These are phyloP conservation scores for Oryza glumipatula DNA, from an alignment of 176 grass and related monocot species.

Conservation along the genomic window DNA sequence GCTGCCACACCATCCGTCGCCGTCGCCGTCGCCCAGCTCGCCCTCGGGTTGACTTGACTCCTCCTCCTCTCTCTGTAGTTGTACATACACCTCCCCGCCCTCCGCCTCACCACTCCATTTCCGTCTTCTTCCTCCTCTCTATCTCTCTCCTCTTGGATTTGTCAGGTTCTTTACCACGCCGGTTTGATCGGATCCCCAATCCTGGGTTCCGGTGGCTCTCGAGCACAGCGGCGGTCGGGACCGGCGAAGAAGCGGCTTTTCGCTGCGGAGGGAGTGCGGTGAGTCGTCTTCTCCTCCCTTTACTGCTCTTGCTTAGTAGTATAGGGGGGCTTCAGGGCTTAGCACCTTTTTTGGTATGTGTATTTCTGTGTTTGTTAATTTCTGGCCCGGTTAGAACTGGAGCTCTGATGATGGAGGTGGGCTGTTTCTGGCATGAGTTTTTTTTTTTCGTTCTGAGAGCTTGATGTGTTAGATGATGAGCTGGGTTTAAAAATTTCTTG, in stretches of 20 bases:
- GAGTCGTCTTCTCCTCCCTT: conserved; percentile 26
- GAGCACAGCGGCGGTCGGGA: conserved; percentile 4
- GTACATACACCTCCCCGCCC: background rate
- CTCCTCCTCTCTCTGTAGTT: background rate
- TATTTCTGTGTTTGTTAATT: background rate
- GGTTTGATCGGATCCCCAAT: conserved; percentile 11
- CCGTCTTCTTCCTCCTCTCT: background rate
- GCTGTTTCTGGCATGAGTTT: too few relatives aligned
- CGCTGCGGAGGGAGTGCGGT: background rate
- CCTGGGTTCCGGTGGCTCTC: conserved; percentile 1
- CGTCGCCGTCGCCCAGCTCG: conserved; percentile 33
- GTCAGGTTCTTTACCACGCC: conserved; percentile 19
- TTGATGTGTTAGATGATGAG: background rate
- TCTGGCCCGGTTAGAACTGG: background rate
- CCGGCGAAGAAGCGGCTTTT: background rate
- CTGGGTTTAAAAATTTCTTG: background rate
- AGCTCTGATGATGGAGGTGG: background rate
- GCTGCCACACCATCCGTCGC: background rate
- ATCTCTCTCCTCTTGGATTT: background rate
- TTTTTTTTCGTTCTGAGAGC: background rate
- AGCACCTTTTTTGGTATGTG: background rate
- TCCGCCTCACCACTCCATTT: conserved; percentile 32
- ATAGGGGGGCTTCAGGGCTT: background rate
- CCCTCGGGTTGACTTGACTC: conserved; percentile 49
- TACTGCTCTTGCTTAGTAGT: background rate